Base-by-base conservation (phyloP, 768 basidiomycete genomes). In the Russula dissimulans region DNA sequence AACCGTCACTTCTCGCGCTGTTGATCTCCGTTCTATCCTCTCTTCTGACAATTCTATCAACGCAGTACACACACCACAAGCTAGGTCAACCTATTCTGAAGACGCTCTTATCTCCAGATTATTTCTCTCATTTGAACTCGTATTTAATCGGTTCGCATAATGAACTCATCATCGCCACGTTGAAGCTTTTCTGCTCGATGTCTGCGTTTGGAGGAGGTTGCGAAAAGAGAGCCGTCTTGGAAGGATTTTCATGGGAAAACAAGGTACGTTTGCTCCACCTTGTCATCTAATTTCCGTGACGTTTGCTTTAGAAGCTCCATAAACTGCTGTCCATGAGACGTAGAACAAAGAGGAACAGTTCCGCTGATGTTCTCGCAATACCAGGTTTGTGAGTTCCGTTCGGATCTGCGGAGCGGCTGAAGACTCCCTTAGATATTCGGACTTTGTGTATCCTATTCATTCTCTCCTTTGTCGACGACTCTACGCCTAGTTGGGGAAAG, bases 161-260 rank as follows among this genome's bases (percentile, higher is more conserved):
- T 29, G 88, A 91, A 48, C 74, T 86, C 10, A 79, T 86, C 29
- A 75, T 92, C 8, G 78, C 80, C 0, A 80, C 85, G 0, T 71
- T 93, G 58, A 86, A 84, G 65, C 69, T 91, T 17, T 83, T 83
- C 68, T 78, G 81, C 60, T 71, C 74, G 0, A 77, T 91, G 65
- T 83, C 86, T 2, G 68, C 70, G 0, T 91, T 86, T 67, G 84
- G 78, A 2, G 79, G 86, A 26, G 87, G 88, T 17, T 72, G 78
- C 26, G 87, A 91, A 62, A 77, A 80, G 53, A 85, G 81, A 62
- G 67, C 75, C 0, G 75, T 89, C 2, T 70, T 85, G 31, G 89
- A 91, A 56, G 76, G 76, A 0, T 89, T 92, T 71, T 80, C 82
- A 6, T 92, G 90, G 90, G 88, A 89, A 59, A 76, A 79, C 34